Evolutionary conservation across 768 basidiomycete species (phyloP), one percentile per base, ranked within the genome.

Genomic region (Gloeopeniophorella convolvens): DNA sequence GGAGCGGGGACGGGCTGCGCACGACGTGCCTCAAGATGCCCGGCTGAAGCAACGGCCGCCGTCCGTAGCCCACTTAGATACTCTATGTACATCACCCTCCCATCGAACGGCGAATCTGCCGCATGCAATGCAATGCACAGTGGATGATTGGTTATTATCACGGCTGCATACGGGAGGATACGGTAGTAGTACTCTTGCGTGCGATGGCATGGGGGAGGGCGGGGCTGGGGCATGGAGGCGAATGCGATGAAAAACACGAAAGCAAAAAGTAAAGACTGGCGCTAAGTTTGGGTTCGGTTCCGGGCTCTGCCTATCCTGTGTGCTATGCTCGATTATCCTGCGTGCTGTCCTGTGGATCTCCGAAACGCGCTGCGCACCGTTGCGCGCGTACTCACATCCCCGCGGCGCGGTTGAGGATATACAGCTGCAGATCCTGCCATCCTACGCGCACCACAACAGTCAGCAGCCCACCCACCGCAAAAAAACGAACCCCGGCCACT

Each of bases 1-100:
- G 87, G 87, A 86, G 85, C 53, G 89, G 89, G 3, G 89, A 92
- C 64, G 89, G 89, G 0, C 64, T 91, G 59, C 81, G 75, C 57
- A 80, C 83, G 16, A 76, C 78, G 30, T 89, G 85, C 62, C 68
- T 91, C 60, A 91, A 91, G 67, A 78, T 90, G 78, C 83, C 86
- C 26, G 37, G 7, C 26, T 53, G 30, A 10, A n/a, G 24, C 24
- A 21, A 16, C 21, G 18, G 18, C 21, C 36, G 3, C 12, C 6
- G 18, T 36, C n/a, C 16, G 16, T 16, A 9, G 18, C 20, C 15
- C 27, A 40, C 10, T 21, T 26, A n/a, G n/a, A n/a, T n/a, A n/a
- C n/a, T n/a, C n/a, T n/a, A n/a, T n/a, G n/a, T n/a, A n/a, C n/a
- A n/a, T n/a, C n/a, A n/a, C n/a, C n/a, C n/a, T n/a, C n/a, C n/a